A percentile compares a stretch with the other conserved stretches of the same genome.
These are phyloP conservation scores for Calocybe cyanea DNA, from an alignment of 768 basidiomycete genomes.

Conservation along the genomic window DNA sequence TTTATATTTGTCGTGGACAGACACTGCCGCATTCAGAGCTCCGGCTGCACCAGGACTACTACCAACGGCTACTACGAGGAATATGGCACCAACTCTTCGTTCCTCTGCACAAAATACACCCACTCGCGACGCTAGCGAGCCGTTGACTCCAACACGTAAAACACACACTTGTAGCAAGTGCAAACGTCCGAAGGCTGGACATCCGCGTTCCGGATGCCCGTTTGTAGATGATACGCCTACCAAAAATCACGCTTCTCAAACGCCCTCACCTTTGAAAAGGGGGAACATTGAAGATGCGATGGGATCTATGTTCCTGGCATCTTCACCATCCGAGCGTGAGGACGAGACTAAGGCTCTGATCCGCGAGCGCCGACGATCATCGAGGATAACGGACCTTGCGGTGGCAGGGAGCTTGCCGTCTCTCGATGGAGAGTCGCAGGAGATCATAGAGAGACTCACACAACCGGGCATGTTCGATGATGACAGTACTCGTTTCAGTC, in stretches of 20 bases:
- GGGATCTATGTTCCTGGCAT: slow-evolving; percentile 41
- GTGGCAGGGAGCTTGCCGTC: slow-evolving; percentile 46
- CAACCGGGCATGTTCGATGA: slow-evolving; percentile 40
- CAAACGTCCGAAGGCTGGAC: slow-evolving; percentile 49
- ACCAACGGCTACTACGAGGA: neutral
- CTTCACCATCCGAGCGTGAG: slow-evolving; percentile 20
- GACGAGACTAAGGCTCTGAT: slow-evolving; percentile 30
- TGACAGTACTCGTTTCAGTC: slow-evolving; percentile 24
- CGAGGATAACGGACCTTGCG: slow-evolving; percentile 22
- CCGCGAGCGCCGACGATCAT: slow-evolving; percentile 29
- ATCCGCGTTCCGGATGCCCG: slow-evolving; percentile 63
- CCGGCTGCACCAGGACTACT: too few species aligned
- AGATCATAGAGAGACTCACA: slow-evolving; percentile 42
- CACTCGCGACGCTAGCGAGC: slow-evolving; percentile 5
- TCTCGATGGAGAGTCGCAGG: slow-evolving; percentile 42
- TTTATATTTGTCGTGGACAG: too few species aligned
- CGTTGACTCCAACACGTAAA: slow-evolving; percentile 33
- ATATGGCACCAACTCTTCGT: slow-evolving; percentile 20
- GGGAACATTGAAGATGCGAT: slow-evolving; percentile 38
- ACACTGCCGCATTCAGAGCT: too few species aligned
- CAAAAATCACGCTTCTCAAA: slow-evolving; percentile 5
- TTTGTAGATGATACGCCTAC: slow-evolving; percentile 30
- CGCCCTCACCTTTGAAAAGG: slow-evolving; percentile 11
- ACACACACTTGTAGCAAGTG: slow-evolving; percentile 53
- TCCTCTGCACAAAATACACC: slow-evolving; percentile 18